These are phyloP conservation scores for Castanea mollissima DNA, from an alignment of 306 rosid genomes.

Conservation along the genomic window DNA sequence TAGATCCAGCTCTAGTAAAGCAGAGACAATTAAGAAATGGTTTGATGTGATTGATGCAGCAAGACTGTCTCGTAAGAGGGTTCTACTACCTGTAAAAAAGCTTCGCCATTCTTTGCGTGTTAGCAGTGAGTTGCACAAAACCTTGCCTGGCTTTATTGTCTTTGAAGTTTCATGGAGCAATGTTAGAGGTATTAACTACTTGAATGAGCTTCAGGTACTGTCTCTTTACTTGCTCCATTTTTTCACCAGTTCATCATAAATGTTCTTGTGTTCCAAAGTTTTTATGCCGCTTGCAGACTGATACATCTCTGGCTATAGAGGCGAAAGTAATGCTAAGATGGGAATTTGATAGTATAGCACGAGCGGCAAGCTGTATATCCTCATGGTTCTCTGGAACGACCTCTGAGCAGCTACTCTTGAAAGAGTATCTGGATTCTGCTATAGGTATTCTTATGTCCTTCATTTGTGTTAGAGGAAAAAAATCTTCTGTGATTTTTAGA, in stretches of 20 bases:
- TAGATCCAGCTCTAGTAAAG: conserved; percentile 35
- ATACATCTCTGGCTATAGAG: conserved; percentile 84
- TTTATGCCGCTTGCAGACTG: conserved; percentile 60
- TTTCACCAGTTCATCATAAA: conserved; percentile 21
- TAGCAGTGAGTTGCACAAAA: conserved; percentile 74
- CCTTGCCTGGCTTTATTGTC: conserved; percentile 79
- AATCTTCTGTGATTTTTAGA: background rate
- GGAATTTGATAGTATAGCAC: conserved; percentile 93
- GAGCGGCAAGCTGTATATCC: conserved; percentile 68
- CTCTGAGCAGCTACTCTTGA: conserved; percentile 57
- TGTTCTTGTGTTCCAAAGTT: conserved; percentile 9
- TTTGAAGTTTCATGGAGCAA: conserved; percentile 80
- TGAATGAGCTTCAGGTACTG: conserved; percentile 89
- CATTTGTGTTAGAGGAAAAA: background rate
- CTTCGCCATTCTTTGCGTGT: conserved; percentile 59
- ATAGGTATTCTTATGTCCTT: conserved; percentile 41
- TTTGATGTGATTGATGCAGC: conserved; percentile 61
- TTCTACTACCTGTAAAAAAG: conserved; percentile 77
- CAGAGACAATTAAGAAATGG: conserved; percentile 57
- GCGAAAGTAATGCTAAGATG: conserved; percentile 80
- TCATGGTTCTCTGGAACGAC: conserved; percentile 84
- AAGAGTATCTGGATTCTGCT: conserved; percentile 64
- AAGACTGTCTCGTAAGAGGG: conserved; percentile 59
- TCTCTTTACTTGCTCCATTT: conserved; percentile 17
- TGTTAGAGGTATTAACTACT: conserved; percentile 91